Conservation (phyloP, 2,329 filamentous ascomycete genomes). For the Claviceps sp. region DNA sequence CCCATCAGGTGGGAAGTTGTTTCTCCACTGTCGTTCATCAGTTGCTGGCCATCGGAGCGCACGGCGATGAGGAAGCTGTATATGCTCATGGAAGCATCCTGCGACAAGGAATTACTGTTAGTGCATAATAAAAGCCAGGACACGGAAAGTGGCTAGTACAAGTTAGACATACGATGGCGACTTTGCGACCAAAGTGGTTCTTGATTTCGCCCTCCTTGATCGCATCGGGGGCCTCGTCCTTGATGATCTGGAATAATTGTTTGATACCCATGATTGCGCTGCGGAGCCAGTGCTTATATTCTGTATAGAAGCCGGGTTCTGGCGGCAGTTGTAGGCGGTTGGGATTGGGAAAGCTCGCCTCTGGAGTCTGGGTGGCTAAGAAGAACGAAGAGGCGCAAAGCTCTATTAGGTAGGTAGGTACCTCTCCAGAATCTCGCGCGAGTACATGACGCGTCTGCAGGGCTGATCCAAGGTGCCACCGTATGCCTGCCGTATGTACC, state of each 20-base stretch:
- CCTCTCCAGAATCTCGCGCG: too few species aligned
- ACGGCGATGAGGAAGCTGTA: constrained; percentile 98
- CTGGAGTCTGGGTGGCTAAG: neutral
- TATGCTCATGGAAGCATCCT: constrained; percentile 76
- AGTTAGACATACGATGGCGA: constrained; percentile 66
- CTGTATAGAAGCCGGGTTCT: neutral
- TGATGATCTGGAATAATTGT: constrained; percentile 68
- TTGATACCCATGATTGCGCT: constrained; percentile 46
- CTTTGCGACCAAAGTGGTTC: constrained; percentile 95
- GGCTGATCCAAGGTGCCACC: too few species aligned
- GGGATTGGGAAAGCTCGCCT: neutral
- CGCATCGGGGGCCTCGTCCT: constrained; percentile 87
- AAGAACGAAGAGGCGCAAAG: neutral
- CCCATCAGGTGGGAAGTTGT: constrained; percentile 98
- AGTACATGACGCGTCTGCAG: too few species aligned
- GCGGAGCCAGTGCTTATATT: neutral
- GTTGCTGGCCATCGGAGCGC: constrained; percentile 88
- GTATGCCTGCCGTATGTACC: too few species aligned
- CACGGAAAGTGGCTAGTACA: neutral
- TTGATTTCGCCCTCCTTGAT: constrained; percentile 98
- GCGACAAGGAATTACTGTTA: neutral
- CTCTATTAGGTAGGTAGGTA: too few species aligned
- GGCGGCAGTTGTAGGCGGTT: neutral
- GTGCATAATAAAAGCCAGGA: neutral
- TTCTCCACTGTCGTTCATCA: constrained; percentile 88